Evolutionary conservation across 371 early-diverging fungal genomes (phyloP), one percentile per base, ranked within the genome.

Genomic region (Mucor velutinosus): DNA sequence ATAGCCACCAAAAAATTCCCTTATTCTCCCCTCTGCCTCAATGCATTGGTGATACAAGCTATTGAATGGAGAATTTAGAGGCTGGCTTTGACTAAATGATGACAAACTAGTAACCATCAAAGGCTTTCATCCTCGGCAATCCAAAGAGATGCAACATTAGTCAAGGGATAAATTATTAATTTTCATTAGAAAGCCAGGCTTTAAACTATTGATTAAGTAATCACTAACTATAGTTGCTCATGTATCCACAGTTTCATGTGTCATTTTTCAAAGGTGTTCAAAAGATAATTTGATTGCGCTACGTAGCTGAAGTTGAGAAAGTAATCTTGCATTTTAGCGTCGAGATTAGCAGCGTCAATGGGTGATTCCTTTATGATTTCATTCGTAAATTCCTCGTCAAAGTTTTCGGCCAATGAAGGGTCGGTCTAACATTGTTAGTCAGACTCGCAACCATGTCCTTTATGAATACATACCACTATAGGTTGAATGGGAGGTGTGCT

Each of bases 401-500:
- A 83, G 30, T 83, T 83, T 62, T 83, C 83, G 7, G 83, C 83
- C 62, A 80, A 70, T 29, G 64, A 67, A 29, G 83, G 80, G 29
- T 80, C 77, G 4, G 83, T 83, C 82, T 82, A 65, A 25, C 27
- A 45, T 23, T 12, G 19, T 30, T 47, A 43, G 7, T 41, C 15
- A 15, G 32, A 2, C 2, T 15, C 45, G 19, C 47, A 21, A 32
- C 6, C n/a, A 10, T 14, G 37, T 37, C 14, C n/a, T 29, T 4
- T 25, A 30, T 27, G 21, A 14, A 12, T 12, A 69, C 77, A 70
- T 83, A 87, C 89, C 60, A 95, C 80, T 60, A 87, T 75, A 19
- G 95, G 95, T 14, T 84, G 76, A 71, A 94, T 92, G 5, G 93
- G 92, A 45, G 95, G 95, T 10, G 76, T 73, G 57, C 88, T 81